These are phyloP conservation scores for Pyrenophora graminea DNA, from an alignment of 2,329 filamentous ascomycete genomes.

Conservation along the genomic window DNA sequence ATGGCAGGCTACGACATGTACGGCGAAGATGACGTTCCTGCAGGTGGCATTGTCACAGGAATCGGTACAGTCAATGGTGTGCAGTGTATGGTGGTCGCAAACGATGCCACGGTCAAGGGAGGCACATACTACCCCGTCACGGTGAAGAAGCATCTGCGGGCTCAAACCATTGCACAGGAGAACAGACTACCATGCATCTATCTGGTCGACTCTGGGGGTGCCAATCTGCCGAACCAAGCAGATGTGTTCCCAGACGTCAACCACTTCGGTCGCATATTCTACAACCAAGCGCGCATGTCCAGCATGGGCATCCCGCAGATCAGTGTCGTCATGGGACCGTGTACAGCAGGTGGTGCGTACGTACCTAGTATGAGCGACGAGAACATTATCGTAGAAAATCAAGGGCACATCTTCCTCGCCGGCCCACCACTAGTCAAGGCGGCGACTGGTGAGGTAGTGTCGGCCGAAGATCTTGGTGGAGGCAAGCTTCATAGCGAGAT, in stretches of 20 bases:
- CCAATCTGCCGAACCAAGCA: constrained; percentile 91
- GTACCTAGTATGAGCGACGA: constrained; percentile 98
- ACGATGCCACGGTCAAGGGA: constrained; percentile 96
- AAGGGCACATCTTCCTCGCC: constrained; percentile 97
- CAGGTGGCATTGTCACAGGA: constrained; percentile 89
- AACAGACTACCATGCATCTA: constrained; percentile 87
- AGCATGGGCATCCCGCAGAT: constrained; percentile 87
- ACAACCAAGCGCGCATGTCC: constrained; percentile 95
- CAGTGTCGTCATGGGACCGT: constrained; percentile 94
- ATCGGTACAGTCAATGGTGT: constrained; percentile 89
- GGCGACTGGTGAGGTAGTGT: constrained; percentile 90
- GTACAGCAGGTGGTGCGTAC: constrained; percentile 93
- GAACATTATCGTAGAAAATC: constrained; percentile 91
- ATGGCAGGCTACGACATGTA: constrained; percentile 87
- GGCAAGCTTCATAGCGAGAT: constrained; percentile 87
- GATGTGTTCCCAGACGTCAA: constrained; percentile 95
- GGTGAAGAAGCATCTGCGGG: constrained; percentile 94
- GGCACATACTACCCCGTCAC: constrained; percentile 97
- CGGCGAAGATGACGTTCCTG: constrained; percentile 81
- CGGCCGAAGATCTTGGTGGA: constrained; percentile 86
- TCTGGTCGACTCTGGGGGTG: constrained; percentile 92
- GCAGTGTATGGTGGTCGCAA: constrained; percentile 89
- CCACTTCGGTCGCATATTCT: constrained; percentile 97
- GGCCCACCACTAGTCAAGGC: constrained; percentile 94
- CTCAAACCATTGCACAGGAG: constrained; percentile 87